These are phyloP conservation scores for Xylariaceae sp. DNA, from an alignment of 2,329 filamentous ascomycete genomes.

Conservation along the genomic window DNA sequence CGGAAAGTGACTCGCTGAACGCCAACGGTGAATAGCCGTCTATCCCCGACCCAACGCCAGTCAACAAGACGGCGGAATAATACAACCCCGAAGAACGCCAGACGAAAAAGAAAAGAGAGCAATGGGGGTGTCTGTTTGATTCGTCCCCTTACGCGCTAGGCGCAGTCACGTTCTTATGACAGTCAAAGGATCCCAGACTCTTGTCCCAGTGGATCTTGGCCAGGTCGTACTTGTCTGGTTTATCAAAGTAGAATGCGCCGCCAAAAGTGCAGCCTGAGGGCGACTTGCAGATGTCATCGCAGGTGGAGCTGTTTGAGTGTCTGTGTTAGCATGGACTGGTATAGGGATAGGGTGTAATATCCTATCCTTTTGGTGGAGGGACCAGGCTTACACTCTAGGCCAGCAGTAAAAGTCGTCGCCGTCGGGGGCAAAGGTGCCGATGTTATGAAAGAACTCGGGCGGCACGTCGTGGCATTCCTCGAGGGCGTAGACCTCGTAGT, in stretches of 20 bases:
- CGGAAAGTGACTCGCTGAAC: too few species aligned
- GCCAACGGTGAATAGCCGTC: too few species aligned
- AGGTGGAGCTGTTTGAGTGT: constrained; percentile 31
- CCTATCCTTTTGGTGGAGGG: too few species aligned
- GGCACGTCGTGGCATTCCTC: constrained; percentile 43
- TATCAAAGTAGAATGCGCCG: constrained; percentile 42
- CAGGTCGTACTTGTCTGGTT: constrained; percentile 44
- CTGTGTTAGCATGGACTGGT: not conserved
- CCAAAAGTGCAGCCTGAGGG: constrained; percentile 50
- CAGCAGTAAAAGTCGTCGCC: constrained; percentile 45
- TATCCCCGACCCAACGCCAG: too few species aligned
- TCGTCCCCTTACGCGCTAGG: not conserved
- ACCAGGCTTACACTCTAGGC: constrained; percentile 33
- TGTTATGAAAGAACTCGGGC: constrained; percentile 37
- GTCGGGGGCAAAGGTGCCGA: constrained; percentile 47
- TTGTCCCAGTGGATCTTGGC: constrained; percentile 41
- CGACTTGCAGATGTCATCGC: constrained; percentile 42
- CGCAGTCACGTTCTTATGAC: constrained; percentile 27
- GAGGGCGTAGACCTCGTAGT: constrained; percentile 39
- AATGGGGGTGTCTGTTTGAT: not conserved
- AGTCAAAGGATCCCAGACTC: constrained; percentile 36
- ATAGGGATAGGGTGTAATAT: not conserved
- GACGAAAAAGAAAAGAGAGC: too few species aligned
- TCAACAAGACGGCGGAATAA: too few species aligned
- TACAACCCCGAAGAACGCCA: too few species aligned